Conservation (phyloP, 2,329 filamentous ascomycete genomes). For the Epicoccum sorghinum region DNA sequence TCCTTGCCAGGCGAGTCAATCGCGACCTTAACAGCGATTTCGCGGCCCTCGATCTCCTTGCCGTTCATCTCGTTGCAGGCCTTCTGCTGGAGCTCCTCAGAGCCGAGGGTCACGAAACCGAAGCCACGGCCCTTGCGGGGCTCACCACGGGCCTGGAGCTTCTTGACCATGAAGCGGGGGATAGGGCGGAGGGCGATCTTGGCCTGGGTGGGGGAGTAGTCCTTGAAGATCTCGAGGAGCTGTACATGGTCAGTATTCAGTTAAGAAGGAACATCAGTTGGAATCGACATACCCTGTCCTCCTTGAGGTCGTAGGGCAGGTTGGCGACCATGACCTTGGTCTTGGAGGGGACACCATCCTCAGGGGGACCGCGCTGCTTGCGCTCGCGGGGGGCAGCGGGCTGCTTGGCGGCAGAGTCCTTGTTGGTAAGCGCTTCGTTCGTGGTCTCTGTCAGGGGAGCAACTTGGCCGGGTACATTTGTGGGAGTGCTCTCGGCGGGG, state of each 20-base stretch:
- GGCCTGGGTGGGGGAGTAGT: conserved; percentile 89
- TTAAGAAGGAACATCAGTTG: background rate
- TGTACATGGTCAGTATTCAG: conserved; percentile 48
- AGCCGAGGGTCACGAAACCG: conserved; percentile 94
- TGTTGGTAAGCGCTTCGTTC: conserved; percentile 60
- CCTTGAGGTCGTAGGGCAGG: conserved; percentile 95
- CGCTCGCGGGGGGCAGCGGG: conserved; percentile 57
- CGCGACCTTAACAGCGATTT: conserved; percentile 99
- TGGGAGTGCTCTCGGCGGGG: conserved; percentile 49
- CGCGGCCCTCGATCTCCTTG: conserved; percentile 97
- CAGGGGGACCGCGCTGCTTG: conserved; percentile 91
- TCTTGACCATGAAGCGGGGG: conserved; percentile 99
- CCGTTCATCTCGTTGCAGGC: conserved; percentile 98
- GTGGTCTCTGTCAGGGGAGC: conserved; percentile 58
- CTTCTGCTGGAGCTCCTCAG: conserved; percentile 96
- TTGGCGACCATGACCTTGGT: conserved; percentile 99
- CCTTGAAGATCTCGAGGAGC: conserved; percentile 97
- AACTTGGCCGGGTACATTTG: conserved; percentile 60
- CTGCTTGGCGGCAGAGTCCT: conserved; percentile 57
- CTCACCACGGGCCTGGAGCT: conserved; percentile 97
- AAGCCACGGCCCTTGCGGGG: conserved; percentile 99
- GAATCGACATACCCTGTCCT: conserved; percentile 78
- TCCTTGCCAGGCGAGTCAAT: conserved; percentile 99
- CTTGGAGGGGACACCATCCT: conserved; percentile 97
- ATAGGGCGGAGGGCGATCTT: conserved; percentile 99